Evolutionary conservation across 2,329 filamentous ascomycete genomes (phyloP).

Genomic region (Beauveria bassiana): DNA sequence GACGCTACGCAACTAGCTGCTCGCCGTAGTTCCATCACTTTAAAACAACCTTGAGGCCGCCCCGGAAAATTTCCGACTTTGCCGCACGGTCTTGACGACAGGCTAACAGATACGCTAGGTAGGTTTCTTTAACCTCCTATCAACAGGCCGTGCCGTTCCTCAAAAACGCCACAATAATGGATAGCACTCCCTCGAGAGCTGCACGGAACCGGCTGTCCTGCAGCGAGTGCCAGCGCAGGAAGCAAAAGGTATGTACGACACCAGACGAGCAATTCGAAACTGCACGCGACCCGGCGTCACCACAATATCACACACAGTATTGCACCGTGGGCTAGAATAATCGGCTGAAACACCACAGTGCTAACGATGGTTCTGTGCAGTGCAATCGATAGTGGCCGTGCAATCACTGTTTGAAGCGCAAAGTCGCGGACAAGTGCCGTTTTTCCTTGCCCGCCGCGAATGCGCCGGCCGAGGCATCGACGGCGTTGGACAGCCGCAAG

Average conservation of each 20-base stretch:
- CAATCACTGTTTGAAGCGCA: constrained; percentile 31
- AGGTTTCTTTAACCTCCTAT: neutral
- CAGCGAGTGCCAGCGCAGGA: constrained; percentile 35
- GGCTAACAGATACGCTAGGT: neutral
- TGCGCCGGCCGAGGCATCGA: constrained; percentile 8
- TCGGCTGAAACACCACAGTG: neutral
- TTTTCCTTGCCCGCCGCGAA: constrained; percentile 20
- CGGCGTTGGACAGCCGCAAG: constrained; percentile 1
- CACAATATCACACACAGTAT: neutral
- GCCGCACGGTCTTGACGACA: neutral
- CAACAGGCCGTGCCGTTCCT: neutral
- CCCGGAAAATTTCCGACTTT: neutral
- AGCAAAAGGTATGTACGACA: constrained; percentile 31
- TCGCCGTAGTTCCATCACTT: no score
- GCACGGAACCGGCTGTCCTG: constrained; percentile 26
- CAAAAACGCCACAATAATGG: neutral
- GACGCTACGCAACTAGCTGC: neutral
- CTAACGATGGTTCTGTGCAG: constrained; percentile 17
- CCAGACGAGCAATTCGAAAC: no score
- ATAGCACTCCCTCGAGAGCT: neutral
- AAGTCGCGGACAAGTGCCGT: constrained; percentile 28
- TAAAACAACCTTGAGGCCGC: no score
- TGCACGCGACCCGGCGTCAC: neutral
- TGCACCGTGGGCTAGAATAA: neutral
- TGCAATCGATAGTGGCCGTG: constrained; percentile 34